Evolutionary conservation across 768 basidiomycete species (phyloP).

Genomic region (Leccinum imitatum): DNA sequence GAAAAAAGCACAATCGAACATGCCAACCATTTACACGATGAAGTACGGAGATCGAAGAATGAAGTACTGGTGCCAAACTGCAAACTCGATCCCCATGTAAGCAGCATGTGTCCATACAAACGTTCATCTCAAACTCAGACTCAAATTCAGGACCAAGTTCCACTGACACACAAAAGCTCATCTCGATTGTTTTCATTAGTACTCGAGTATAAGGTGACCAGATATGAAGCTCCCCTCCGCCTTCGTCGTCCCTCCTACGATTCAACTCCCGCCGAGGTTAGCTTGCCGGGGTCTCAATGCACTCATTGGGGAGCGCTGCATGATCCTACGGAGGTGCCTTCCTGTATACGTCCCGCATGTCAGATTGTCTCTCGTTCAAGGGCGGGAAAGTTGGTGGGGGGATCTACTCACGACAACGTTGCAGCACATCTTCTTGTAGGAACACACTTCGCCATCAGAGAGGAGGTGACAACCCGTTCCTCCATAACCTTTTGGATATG

Average conservation of each 20-base stretch:
- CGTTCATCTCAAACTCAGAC: too few relatives aligned
- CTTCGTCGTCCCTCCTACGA: not conserved
- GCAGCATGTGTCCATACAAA: too few relatives aligned
- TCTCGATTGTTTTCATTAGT: not conserved
- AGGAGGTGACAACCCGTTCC: not conserved
- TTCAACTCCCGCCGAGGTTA: not conserved
- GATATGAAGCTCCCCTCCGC: not conserved
- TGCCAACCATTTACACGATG: too few relatives aligned
- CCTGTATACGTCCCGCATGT: not conserved
- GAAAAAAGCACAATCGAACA: too few relatives aligned
- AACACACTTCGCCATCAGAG: not conserved
- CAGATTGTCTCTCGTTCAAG: not conserved
- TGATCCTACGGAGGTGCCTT: too few relatives aligned
- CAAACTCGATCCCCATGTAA: too few relatives aligned
- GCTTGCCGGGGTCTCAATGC: not conserved
- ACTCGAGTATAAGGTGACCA: not conserved
- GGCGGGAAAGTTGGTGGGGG: not conserved
- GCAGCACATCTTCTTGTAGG: conserved; percentile 9
- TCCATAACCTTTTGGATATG: not conserved
- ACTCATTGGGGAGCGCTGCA: not conserved
- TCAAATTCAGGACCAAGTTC: not conserved
- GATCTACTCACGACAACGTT: conserved; percentile 1
- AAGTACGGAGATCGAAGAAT: too few relatives aligned
- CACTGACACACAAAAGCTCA: not conserved
- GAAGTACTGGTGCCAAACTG: too few relatives aligned